Base-by-base conservation (phyloP, 352 stramenopile genomes). In the Phytophthora hibernalis region DNA sequence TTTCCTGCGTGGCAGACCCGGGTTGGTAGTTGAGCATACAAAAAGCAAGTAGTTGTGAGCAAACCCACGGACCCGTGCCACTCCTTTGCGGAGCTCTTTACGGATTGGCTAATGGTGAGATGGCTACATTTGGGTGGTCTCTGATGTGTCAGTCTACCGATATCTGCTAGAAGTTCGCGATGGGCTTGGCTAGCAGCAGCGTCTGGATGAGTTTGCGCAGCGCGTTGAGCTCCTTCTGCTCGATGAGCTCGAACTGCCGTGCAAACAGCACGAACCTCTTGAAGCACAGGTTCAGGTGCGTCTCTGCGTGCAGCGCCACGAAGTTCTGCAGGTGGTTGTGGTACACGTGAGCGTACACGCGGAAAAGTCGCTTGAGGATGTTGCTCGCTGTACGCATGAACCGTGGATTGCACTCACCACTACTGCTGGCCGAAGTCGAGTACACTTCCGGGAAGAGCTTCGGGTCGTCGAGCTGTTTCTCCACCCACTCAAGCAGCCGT, bases 221-320 rank as follows among this genome's bases (percentile, higher is more conserved):
- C 24, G 95, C 93, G 57, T 98, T 92, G 54, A 98, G 88, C 74
- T 99, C 95, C 68, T 97, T 96, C 67, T 97, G 85, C 18, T 96
- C 90, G 38, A 99, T 83, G 30, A 99, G 76, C 8, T 96, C 75
- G 74, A 98, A 98, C 57, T 97, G 85, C 3, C 81, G 90, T 69
- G 95, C 94, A 74, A 99, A 99, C 48, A 98, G 96, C 65, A 99
- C 89, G 63, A 99, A 99, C 42, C 98, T 93, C 79, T 98, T 99
- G 79, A 99, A 99, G 69, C 93, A 98, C 15, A 97, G 98, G 76
- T 98, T 98, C 45, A 99, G 82, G 70, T 98, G 95, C 24, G 89
- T 83, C 38, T 98, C 95, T 56, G 96, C 97, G 54, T 95, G 85
- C 49, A 98, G 80, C 47, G 90, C 87, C 28, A 90, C 87, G 67